Evolutionary conservation across 768 basidiomycete species (phyloP).

Genomic region (Amanita muscaria): DNA sequence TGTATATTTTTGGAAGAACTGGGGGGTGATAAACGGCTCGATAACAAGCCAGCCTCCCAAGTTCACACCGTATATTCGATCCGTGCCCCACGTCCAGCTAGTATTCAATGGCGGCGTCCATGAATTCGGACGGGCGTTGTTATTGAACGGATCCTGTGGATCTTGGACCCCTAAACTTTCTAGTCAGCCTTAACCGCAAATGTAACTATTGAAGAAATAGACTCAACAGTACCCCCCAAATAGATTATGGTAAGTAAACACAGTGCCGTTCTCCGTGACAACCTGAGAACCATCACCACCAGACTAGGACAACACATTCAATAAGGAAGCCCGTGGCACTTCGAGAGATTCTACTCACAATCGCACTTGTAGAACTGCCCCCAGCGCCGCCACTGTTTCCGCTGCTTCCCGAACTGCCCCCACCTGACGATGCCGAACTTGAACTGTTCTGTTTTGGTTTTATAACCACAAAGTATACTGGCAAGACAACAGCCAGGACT

Average conservation of each 20-base stretch:
- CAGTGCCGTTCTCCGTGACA: slow-evolving; percentile 51
- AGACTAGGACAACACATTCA: slow-evolving; percentile 16
- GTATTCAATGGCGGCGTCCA: slow-evolving; percentile 69
- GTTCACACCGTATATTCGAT: slow-evolving; percentile 56
- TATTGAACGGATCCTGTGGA: slow-evolving; percentile 57
- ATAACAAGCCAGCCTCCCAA: slow-evolving; percentile 67
- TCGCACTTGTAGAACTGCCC: background rate
- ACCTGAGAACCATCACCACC: slow-evolving; percentile 61
- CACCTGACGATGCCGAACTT: background rate
- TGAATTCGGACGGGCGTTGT: slow-evolving; percentile 56
- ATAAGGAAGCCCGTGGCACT: background rate
- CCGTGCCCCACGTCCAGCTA: slow-evolving; percentile 55
- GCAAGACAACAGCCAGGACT: slow-evolving; percentile 23
- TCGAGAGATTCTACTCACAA: slow-evolving; percentile 5
- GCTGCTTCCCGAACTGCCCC: background rate
- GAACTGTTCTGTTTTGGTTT: slow-evolving; percentile 16
- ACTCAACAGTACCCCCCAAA: slow-evolving; percentile 59
- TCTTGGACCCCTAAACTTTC: slow-evolving; percentile 47
- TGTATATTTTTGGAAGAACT: slow-evolving; percentile 52
- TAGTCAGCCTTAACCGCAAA: background rate
- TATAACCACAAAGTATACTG: slow-evolving; percentile 26
- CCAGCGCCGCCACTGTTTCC: background rate
- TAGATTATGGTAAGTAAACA: slow-evolving; percentile 61
- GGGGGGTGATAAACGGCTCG: slow-evolving; percentile 71
- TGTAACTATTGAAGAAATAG: background rate